These are phyloP conservation scores for Domatiomyces globalis DNA, from an alignment of 2,329 filamentous ascomycete species.

Conservation along the genomic window DNA sequence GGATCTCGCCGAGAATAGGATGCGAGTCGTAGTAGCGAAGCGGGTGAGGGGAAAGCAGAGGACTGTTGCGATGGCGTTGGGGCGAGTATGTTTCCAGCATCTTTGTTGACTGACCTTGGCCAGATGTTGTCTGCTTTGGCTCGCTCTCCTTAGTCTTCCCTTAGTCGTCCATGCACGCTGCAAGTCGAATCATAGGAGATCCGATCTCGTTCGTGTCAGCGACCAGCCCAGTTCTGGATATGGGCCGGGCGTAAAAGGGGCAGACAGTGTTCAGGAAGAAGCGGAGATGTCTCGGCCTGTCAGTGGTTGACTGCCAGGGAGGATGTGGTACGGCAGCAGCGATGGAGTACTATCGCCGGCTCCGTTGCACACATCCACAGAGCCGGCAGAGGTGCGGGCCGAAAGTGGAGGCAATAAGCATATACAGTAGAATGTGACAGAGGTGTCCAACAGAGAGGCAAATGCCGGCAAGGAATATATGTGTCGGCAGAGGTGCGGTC, in stretches of 20 bases:
- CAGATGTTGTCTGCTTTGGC: slow-evolving; percentile 3
- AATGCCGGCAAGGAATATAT: background rate
- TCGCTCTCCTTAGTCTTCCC: background rate
- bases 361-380: background rate
- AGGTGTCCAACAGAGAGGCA: background rate
- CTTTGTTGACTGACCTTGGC: background rate
- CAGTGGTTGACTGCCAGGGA: background rate
- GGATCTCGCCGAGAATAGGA: slow-evolving; percentile 65
- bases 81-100: slow-evolving; percentile 38
- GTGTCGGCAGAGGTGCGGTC: background rate
- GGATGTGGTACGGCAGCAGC: too few relatives aligned
- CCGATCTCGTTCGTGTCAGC: background rate
- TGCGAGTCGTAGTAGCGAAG: slow-evolving; percentile 70
- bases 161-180: background rate
- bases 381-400: background rate
- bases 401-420: background rate
- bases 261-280: too few relatives aligned
- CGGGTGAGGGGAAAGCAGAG: slow-evolving; percentile 72
- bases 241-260: too few relatives aligned
- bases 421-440: background rate
- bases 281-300: background rate
- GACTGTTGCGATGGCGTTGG: slow-evolving; percentile 49
- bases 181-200: background rate
- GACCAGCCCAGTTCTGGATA: too few relatives aligned
- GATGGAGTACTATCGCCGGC: background rate